Base-by-base conservation (phyloP, 1,284 basidiomycete species). In the Cryptococcus sp. region DNA sequence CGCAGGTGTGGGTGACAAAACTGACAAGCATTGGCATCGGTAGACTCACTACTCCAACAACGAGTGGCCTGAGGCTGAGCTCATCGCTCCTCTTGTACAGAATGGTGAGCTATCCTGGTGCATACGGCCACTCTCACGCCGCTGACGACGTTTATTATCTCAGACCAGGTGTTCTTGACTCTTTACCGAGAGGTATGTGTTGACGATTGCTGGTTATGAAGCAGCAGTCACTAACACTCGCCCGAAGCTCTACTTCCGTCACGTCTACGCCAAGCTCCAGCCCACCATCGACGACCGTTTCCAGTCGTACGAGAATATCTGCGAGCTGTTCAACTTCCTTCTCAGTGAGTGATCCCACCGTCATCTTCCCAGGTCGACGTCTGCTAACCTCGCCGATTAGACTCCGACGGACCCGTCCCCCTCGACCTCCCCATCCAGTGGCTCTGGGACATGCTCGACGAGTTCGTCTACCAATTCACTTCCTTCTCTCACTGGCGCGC, bases 391-490 rank as follows among this genome's bases (percentile, higher is more conserved):
- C 16, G 20, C 21, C 28, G 11, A 33, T 33, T 63, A 89, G 90
- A 96, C 77, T 94, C 91, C 21, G 92, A 97, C 61, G 91, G 90
- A 0, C 95, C 95, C 1, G 93, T 98, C 0, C 78, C 86, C 16
- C 85, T 98, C 53, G 87, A 95, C 66, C 84, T 98, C 15, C 95
- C 95, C 0, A 90, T 94, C 61, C 93, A 97, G 77, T 98, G 95
- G 95, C 80, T 98, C 6, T 98, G 94, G 77, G 95, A 98, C 76
- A 97, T 98, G 78, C 88, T 98, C 69, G 95, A 98, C 79, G 95
- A 98, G 73, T 98, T 98, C 78, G 96, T 98, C 68, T 98, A 97
- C 80, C 95, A 98, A 76, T 98, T 95, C 82, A 91, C 96, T 76
- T 89, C 89, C 21, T 97, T 97, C 79, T 88, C 92, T 66, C 86